phyloP scores from a whole-genome alignment of 2,329 filamentous ascomycete species.

The Beauveria sp. region DNA sequence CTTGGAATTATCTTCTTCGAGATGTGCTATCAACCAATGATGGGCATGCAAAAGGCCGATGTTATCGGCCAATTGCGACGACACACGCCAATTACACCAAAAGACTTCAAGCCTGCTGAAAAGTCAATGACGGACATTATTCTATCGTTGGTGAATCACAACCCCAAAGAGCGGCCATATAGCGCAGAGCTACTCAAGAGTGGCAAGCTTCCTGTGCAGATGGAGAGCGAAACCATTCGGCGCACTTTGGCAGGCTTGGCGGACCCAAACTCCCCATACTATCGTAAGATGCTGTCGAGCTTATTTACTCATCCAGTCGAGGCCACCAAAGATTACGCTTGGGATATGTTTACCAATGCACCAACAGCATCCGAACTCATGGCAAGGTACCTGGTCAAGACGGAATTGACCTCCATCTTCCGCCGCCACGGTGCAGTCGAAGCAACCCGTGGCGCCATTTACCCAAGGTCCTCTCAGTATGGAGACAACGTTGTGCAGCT shows the following conservation, averaged over 20 bases:
- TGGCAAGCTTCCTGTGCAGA: constrained; percentile 80
- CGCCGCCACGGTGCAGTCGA: constrained; percentile 85
- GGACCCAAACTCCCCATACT: constrained; percentile 79
- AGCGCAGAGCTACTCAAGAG: constrained; percentile 76
- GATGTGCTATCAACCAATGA: constrained; percentile 71
- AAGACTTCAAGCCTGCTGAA: constrained; percentile 61
- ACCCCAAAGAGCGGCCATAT: constrained; percentile 73
- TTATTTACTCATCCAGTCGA: constrained; percentile 71
- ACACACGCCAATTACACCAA: constrained; percentile 60
- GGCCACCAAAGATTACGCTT: constrained; percentile 72
- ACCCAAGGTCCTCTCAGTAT: constrained; percentile 79
- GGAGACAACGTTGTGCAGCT: constrained; percentile 65
- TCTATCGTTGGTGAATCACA: constrained; percentile 70
- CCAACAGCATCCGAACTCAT: constrained; percentile 55
- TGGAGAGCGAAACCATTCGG: constrained; percentile 86
- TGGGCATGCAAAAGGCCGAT: constrained; percentile 57
- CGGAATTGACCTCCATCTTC: constrained; percentile 70
- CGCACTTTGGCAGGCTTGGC: constrained; percentile 74
- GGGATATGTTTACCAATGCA: constrained; percentile 59
- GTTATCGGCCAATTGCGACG: constrained; percentile 63
- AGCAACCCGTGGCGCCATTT: constrained; percentile 63
- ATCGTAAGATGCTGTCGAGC: constrained; percentile 80
- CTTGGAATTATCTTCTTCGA: constrained; percentile 97
- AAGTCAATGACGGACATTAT: constrained; percentile 76
- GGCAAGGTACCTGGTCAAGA: constrained; percentile 65